These are phyloP conservation scores for grape (Vitis vinifera) DNA, from an alignment of 164 flowering plant species.

Conservation along the genomic window ASM3070453v1 NC_081822.1:6440001-6440500, in stretches of 20 bases:
- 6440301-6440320: conserved; percentile 58
- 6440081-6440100: conserved; percentile 55
- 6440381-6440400: conserved; percentile 23
- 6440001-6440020: no score
- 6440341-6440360: conserved; percentile 33
- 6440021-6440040: no score
- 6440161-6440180: no score
- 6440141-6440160: no score
- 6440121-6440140: no score
- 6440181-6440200: no score
- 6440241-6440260: no score
- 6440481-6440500: neutral
- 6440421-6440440: neutral
- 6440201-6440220: no score
- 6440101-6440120: conserved; percentile 32
- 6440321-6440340: conserved; percentile 53
- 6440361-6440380: conserved; percentile 43
- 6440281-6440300: conserved; percentile 41
- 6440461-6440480: neutral
- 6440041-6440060: no score
- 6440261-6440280: conserved; percentile 32
- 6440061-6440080: conserved; percentile 39
- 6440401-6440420: conserved; percentile 3
- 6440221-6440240: conserved; percentile 15
- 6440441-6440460: conserved; percentile 11